A percentile compares a stretch with the other conserved stretches of the same genome.
Evolutionary conservation across 805 yeast species (phyloP).

Genomic region (Torulaspora gathmanii): DNA sequence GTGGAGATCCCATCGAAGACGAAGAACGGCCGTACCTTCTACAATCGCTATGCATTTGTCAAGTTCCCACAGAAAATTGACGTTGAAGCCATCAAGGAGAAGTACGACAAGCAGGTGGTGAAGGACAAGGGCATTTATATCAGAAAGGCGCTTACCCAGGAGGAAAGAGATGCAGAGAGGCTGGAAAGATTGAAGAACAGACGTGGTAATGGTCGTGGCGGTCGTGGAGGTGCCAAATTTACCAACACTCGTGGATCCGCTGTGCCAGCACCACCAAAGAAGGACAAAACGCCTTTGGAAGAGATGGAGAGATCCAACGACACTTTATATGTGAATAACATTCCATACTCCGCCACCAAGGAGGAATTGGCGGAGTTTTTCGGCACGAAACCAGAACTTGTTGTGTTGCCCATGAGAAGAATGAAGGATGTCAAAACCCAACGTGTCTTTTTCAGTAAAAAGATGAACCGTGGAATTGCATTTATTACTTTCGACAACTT

Average conservation of each 20-base stretch:
- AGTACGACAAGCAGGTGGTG: conserved; percentile 30
- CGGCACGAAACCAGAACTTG: conserved; percentile 44
- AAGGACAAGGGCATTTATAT: conserved; percentile 34
- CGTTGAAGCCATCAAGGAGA: conserved; percentile 29
- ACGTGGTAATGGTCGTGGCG: conserved; percentile 16
- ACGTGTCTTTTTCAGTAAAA: conserved; percentile 38
- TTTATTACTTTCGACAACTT: conserved; percentile 48
- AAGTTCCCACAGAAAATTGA: conserved; percentile 32
- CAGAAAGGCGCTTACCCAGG: conserved; percentile 29
- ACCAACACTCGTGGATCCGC: conserved; percentile 18
- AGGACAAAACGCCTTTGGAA: conserved; percentile 36
- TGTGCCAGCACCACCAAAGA: conserved; percentile 27
- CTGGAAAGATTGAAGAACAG: conserved; percentile 12
- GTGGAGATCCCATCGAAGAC: conserved; percentile 31
- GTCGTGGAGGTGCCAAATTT: conserved; percentile 18
- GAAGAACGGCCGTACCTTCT: conserved; percentile 24
- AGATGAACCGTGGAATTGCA: conserved; percentile 51
- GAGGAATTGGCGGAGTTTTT: conserved; percentile 51
- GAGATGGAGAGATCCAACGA: conserved; percentile 41
- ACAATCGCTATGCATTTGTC: conserved; percentile 33
- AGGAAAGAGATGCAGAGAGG: conserved; percentile 21
- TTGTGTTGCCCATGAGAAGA: conserved; percentile 50
- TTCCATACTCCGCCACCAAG: conserved; percentile 59
- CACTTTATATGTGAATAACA: conserved; percentile 59
- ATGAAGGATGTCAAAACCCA: conserved; percentile 30